Percentiles rank a stretch among this genome's conserved stretches.
These are phyloP conservation scores for Chlamydomonas applanata DNA, from an alignment of 139 green algal genomes.

Conservation along the genomic window DNA sequence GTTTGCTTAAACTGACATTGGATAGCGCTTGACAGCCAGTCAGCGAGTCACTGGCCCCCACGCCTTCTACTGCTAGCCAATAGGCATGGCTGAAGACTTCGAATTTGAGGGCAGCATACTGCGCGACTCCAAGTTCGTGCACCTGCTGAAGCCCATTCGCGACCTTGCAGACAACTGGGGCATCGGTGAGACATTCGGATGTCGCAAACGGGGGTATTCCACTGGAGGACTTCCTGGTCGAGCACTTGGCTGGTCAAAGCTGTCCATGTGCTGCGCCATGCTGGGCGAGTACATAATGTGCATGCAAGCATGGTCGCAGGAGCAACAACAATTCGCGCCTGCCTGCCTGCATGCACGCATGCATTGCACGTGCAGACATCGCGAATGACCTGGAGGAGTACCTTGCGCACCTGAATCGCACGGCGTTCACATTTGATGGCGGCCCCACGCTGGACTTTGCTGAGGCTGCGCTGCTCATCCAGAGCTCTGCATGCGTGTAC, in stretches of 20 bases:
- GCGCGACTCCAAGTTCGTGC: conserved; percentile 53
- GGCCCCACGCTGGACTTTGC: conserved; percentile 75
- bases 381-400: conserved; percentile 86
- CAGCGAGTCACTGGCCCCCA: no score
- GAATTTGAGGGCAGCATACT: neutral
- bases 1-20: no score
- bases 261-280: no score
- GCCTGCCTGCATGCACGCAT: neutral
- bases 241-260: no score
- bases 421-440: conserved; percentile 67
- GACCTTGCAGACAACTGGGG: conserved; percentile 85
- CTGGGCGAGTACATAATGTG: no score
- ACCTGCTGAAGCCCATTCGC: conserved; percentile 81
- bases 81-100: conserved; percentile 4
- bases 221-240: no score
- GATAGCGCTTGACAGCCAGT: no score
- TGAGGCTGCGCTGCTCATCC: conserved; percentile 69
- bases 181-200: conserved; percentile 28
- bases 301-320: no score
- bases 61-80: no score
- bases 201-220: no score
- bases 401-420: conserved; percentile 70
- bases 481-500: conserved; percentile 81
- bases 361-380: conserved; percentile 53
- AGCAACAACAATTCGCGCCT: no score